Percentiles rank a stretch among this genome's conserved stretches.
These are phyloP conservation scores for Schizothecium vesticola DNA, from an alignment of 495 filamentous ascomycete genomes.

Conservation along the genomic window DNA sequence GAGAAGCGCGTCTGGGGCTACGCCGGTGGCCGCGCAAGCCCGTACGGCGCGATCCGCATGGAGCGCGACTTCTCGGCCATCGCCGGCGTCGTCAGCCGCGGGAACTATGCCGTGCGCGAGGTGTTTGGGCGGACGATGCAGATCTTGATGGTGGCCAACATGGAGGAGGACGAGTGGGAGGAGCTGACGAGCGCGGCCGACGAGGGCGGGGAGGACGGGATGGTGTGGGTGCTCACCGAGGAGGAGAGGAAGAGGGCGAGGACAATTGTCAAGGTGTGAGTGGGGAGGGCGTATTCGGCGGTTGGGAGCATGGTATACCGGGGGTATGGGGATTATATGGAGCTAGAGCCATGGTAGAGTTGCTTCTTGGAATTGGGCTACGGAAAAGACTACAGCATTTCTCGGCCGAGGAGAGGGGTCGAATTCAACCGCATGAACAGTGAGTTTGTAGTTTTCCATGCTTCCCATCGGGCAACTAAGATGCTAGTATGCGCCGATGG, in stretches of 20 bases:
- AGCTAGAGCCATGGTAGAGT: background rate
- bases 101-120: conserved; percentile 76
- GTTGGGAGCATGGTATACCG: background rate
- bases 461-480: background rate
- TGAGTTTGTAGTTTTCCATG: background rate
- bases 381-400: background rate
- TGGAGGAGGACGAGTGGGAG: conserved; percentile 98
- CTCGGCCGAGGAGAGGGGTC: background rate
- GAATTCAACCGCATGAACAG: background rate
- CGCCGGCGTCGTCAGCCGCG: conserved; percentile 66
- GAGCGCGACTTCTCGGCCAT: conserved; percentile 84
- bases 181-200: conserved; percentile 42
- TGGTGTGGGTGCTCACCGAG: conserved; percentile 50
- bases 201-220: conserved; percentile 36
- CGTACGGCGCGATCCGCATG: conserved; percentile 77
- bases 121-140: conserved; percentile 74
- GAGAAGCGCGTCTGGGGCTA: conserved; percentile 91
- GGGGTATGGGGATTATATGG: background rate
- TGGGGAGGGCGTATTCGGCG: background rate
- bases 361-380: background rate
- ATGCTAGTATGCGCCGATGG: too few species aligned
- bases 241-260: conserved; percentile 51
- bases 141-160: conserved; percentile 83
- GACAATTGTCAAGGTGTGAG: conserved; percentile 37
- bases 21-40: conserved; percentile 65